phyloP scores from a whole-genome alignment of 208 protist genomes.

The Trichomonas tenax region DNA sequence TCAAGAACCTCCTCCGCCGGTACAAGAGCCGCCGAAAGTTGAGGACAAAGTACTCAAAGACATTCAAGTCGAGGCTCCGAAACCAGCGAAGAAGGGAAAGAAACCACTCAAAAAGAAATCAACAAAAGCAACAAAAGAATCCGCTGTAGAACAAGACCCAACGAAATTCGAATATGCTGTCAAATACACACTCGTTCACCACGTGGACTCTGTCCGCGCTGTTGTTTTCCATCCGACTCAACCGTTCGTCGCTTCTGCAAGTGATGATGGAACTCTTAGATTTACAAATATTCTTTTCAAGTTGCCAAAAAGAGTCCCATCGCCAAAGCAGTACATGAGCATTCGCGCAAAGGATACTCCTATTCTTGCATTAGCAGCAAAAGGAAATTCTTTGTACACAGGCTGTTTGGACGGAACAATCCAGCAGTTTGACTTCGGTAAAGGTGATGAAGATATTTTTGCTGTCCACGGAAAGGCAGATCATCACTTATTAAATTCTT shows the following conservation, averaged over 20 bases:
- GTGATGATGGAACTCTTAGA: neutral
- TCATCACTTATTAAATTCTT: neutral
- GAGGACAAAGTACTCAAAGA: neutral
- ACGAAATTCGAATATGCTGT: neutral
- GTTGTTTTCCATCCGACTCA: neutral
- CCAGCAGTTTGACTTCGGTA: neutral
- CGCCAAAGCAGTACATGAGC: neutral
- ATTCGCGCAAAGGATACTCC: neutral
- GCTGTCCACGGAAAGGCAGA: neutral
- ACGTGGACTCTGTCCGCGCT: neutral
- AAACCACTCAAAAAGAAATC: neutral
- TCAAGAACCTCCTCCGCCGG: too few relatives aligned
- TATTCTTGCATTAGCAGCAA: neutral
- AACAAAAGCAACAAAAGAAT: neutral
- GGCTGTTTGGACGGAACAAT: neutral
- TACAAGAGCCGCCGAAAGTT: neutral
- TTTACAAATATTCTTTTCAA: neutral
- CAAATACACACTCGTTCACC: neutral
- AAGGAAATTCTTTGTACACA: neutral
- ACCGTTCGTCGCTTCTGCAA: neutral
- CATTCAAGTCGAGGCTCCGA: neutral
- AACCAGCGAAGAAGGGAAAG: neutral
- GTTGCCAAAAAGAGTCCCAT: neutral
- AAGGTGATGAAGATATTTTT: neutral
- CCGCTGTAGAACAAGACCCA: neutral